Evolutionary conservation across 495 filamentous ascomycete genomes (phyloP).

Genomic region (Letharia lupina): DNA sequence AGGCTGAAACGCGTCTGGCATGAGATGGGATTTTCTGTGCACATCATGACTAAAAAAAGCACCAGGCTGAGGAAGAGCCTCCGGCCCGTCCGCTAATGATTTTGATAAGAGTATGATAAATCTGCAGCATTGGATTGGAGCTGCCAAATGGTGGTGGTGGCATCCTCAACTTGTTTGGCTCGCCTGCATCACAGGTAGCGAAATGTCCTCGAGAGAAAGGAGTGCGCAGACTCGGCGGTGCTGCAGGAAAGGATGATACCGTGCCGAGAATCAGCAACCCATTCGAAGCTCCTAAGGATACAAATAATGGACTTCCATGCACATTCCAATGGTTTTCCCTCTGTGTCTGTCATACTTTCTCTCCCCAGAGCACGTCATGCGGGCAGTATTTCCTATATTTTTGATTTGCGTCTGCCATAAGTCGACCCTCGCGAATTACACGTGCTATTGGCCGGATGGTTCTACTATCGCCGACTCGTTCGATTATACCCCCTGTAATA

Average conservation of each 20-base stretch:
- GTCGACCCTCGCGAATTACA: background rate
- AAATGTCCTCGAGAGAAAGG: background rate
- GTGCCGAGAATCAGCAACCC: background rate
- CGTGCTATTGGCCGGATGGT: constrained; percentile 2
- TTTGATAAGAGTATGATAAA: too few relatives aligned
- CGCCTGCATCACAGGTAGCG: background rate
- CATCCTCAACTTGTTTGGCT: background rate
- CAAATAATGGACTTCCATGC: background rate
- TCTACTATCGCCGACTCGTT: background rate
- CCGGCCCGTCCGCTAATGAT: too few relatives aligned
- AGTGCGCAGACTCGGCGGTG: background rate
- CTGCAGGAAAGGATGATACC: background rate
- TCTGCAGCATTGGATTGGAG: too few relatives aligned
- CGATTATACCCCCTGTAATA: background rate
- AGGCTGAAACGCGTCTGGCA: background rate
- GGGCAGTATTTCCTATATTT: background rate
- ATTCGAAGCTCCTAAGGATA: background rate
- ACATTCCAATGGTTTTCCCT: background rate
- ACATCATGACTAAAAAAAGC: too few relatives aligned
- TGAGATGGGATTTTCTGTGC: background rate
- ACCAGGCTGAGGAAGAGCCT: too few relatives aligned
- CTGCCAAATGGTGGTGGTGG: background rate
- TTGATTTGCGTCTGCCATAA: background rate
- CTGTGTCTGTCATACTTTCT: background rate
- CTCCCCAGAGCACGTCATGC: background rate